Base-by-base conservation (phyloP, 345 rosid species). In the Turnera subulata region DNA sequence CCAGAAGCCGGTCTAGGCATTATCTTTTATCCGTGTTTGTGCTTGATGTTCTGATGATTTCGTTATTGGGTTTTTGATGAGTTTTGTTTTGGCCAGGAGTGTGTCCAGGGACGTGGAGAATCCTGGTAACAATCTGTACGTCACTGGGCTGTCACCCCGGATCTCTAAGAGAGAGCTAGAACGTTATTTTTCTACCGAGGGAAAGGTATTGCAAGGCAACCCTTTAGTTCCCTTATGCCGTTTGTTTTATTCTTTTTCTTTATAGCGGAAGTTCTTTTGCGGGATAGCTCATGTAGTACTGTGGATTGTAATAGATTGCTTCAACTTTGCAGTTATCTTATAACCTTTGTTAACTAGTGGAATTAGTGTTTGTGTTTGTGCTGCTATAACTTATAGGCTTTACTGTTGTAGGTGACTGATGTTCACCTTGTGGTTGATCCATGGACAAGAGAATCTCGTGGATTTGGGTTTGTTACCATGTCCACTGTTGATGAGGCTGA, bases 381-480 rank as follows among this genome's bases (percentile, higher is more conserved):
- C n/a, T n/a, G n/a, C n/a, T n/a, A n/a, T n/a, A n/a, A n/a, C n/a
- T n/a, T n/a, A n/a, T n/a, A n/a, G n/a, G n/a, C n/a, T n/a, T n/a
- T n/a, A n/a, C n/a, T n/a, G n/a, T 25, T 55, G 0, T 56, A 92
- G 98, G 98, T 92, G 32, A 65, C 70, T 73, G 97, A 86, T 75
- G 94, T 86, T 39, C 89, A 84, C 71, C 88, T 86, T 42, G 99
- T 92, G 66, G 86, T 86, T 53, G 97, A 92, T 71, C 97, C 96
- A 48, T 71, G 96, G 96, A 89, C 94, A 20, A 79, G 97, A 73
- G 97, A 89, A 47, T 81, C 94, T 63, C 93, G 97, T 1, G 97
- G 99, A 6, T 92, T 89, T 76, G 97, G 96, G 48, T 92, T 92
- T 70, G 84, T 92, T n/a, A 82, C 96, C 0, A 79, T 92, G 99